Base-by-base conservation (phyloP, 768 basidiomycete genomes). In the Amanita fuliginea region DNA sequence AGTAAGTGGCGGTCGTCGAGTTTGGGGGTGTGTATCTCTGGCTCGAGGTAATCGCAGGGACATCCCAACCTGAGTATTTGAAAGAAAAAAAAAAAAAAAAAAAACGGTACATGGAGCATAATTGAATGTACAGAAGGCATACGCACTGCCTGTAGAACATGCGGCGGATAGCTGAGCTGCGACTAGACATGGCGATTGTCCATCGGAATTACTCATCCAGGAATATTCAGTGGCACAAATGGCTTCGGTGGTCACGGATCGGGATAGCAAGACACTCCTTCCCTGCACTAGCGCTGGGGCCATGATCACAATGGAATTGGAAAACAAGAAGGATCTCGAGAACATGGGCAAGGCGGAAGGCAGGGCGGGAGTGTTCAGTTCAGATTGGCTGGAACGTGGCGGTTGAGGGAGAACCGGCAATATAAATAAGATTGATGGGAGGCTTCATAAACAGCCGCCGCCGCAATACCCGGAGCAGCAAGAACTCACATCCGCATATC, bases 71-170 rank as follows among this genome's bases (percentile, higher is more conserved):
- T 50, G 36, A 8, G 26, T 6, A 26, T 26, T 26, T 26, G 22
- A 7, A 19, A 26, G 13, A 28, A 14, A 11, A 4, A 26, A 4
- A 26, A 4, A 26, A 26, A 26, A 32, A 32, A 49, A 11, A n/a
- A 33, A 41, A 33, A n/a, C n/a, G n/a, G n/a, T n/a, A n/a, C n/a
- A n/a, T n/a, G n/a, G n/a, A n/a, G n/a, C n/a, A n/a, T n/a, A n/a
- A n/a, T n/a, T n/a, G n/a, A n/a, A n/a, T n/a, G n/a, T n/a, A n/a
- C n/a, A n/a, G n/a, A n/a, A n/a, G n/a, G n/a, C n/a, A n/a, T 16
- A 43, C 49, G 42, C 33, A 50, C 49, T 34, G 4, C 41, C 49
- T 18, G 35, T 26, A 13, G 33, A 6, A 36, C 49, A 50, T 19
- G 41, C 28, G 3, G 19, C 49, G 10, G 33, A 24, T 11, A 50